Base-by-base conservation (phyloP, 2,329 filamentous ascomycete species). In the Arthrobotrys pseudoclavata region DNA sequence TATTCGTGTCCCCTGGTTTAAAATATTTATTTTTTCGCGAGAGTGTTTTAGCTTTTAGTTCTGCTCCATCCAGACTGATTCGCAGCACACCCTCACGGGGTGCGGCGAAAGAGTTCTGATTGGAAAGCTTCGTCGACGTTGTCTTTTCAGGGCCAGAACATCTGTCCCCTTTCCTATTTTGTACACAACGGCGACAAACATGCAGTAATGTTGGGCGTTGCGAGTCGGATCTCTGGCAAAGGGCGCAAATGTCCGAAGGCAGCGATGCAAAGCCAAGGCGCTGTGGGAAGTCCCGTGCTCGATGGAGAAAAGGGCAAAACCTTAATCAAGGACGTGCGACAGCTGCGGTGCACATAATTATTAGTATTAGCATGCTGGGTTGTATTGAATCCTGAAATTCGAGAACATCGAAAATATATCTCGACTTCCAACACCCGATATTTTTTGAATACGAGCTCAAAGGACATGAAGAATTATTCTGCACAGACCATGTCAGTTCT, bases 401-500 rank as follows among this genome's bases (percentile, higher is more conserved):
- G 57, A 71, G 68, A 71, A 71, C 22, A 53, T 53, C 20, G 18
- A 42, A 22, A 42, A 53, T 40, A 57, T 57, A 22, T 60, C 20
- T 57, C n/a, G 64, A 48, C 13, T 57, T 15, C 2, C 52, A 45
- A 45, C 52, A 18, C 13, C 26, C 42, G 42, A 29, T 53, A 24
- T 42, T 42, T 60, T 26, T 9, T 34, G 53, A 40, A 69, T 60
- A 53, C 37, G 64, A 69, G 31, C 20, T 10, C 48, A 18, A 18
- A 18, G 20, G 15, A 20, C n/a, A 10, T 72, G 69, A 72, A 72
- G 69, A 72, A 66, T 57, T 50, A 31, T 57, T 72, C 71, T 69
- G 64, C 71, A 76, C 55, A 76, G 64, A 76, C 71, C 71, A 76
- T 69, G 63, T 60, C 34, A 20, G 47, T 64, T 22, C 24, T 47